Evolutionary conservation across 257 asterid genomes (phyloP).

Genomic region (Penstemon newberryi): DNA sequence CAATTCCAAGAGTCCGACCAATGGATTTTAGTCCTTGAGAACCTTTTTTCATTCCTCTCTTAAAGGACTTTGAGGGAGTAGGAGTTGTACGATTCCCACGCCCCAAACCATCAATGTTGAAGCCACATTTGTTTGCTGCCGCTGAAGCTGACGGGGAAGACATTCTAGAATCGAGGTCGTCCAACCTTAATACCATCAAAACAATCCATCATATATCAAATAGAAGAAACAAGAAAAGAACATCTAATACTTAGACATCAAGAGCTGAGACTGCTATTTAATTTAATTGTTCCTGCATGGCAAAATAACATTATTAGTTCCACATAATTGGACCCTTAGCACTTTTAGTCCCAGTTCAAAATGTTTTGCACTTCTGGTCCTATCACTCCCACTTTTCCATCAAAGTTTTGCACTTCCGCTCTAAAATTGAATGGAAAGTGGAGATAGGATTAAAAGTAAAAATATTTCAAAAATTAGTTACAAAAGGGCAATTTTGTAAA

Average conservation of each 20-base stretch:
- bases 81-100: conserved; percentile 51
- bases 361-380: too few relatives aligned
- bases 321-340: too few relatives aligned
- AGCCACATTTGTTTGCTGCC: conserved; percentile 76
- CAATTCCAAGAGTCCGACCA: conserved; percentile 89
- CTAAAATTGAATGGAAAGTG: too few relatives aligned
- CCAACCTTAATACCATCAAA: conserved; percentile 61
- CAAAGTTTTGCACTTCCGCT: too few relatives aligned
- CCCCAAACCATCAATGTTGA: conserved; percentile 62
- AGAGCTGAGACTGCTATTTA: background rate
- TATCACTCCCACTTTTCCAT: too few relatives aligned
- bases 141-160: conserved; percentile 79
- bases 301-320: too few relatives aligned
- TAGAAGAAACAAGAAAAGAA: conserved; percentile 14
- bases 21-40: conserved; percentile 92
- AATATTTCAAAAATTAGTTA: too few relatives aligned
- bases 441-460: too few relatives aligned
- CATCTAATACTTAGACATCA: conserved; percentile 8
- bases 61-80: conserved; percentile 67
- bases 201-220: conserved; percentile 21
- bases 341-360: too few relatives aligned
- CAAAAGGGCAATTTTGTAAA: too few relatives aligned
- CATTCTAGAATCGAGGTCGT: conserved; percentile 81
- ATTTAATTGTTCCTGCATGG: too few relatives aligned
- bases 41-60: conserved; percentile 86